Conservation (phyloP, 2,329 filamentous ascomycete species). For the Trichoderma pleuroti region DNA sequence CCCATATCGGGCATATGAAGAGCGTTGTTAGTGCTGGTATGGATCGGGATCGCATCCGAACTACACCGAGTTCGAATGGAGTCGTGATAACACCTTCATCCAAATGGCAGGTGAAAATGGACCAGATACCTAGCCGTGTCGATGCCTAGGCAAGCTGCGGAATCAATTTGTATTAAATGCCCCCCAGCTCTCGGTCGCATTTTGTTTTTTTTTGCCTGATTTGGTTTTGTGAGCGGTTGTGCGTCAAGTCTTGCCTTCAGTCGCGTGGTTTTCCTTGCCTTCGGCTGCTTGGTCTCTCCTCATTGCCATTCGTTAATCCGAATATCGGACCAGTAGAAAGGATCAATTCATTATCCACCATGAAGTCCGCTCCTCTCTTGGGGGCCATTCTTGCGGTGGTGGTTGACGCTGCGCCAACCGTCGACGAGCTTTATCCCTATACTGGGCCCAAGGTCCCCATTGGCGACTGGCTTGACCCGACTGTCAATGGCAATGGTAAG, state of each 20-base stretch:
- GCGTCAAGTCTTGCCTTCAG: neutral
- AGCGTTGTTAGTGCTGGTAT: neutral
- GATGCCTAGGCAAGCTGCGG: neutral
- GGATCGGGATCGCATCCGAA: neutral
- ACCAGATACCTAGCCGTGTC: neutral
- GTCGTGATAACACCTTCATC: neutral
- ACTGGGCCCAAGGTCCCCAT: neutral
- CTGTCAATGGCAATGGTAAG: conserved; percentile 6
- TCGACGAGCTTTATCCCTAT: conserved; percentile 10
- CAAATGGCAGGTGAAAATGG: neutral
- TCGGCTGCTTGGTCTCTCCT: neutral
- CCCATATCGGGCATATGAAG: neutral
- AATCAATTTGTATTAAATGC: neutral
- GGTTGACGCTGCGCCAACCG: neutral
- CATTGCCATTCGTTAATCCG: neutral
- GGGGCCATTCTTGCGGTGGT: neutral
- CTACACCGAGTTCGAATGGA: neutral
- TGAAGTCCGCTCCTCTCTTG: neutral
- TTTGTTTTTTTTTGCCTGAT: neutral
- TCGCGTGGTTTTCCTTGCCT: neutral
- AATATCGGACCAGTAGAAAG: neutral
- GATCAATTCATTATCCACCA: neutral
- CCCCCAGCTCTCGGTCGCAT: neutral
- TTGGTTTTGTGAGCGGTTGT: neutral
- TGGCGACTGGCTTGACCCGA: neutral